Percentiles rank a stretch among this genome's conserved stretches.
These are phyloP conservation scores for Emydomyces testavorans DNA, from an alignment of 2,329 filamentous ascomycete species.

Conservation along the genomic window DNA sequence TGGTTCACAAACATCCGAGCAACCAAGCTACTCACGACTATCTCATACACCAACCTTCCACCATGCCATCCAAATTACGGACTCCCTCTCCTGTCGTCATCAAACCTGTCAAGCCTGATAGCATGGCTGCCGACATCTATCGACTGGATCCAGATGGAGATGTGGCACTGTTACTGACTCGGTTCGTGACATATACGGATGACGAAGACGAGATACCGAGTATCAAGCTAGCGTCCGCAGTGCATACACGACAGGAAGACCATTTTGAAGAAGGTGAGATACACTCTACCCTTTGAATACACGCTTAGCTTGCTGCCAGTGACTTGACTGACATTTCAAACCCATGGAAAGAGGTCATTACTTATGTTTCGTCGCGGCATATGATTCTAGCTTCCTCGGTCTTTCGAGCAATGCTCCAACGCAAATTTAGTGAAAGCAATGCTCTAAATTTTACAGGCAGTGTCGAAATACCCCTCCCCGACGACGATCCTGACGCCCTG, in stretches of 20 bases:
- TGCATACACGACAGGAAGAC: neutral
- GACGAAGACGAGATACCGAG: slow-evolving; percentile 2
- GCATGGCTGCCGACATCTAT: slow-evolving; percentile 9
- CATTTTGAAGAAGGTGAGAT: slow-evolving; percentile 16
- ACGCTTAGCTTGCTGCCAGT: neutral
- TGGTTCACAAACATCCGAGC: neutral
- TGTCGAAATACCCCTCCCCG: slow-evolving; percentile 20
- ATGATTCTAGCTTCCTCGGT: slow-evolving; percentile 17
- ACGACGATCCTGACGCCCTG: slow-evolving; percentile 24
- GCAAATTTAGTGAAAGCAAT: slow-evolving; percentile 16
- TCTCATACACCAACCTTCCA: neutral
- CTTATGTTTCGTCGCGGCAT: slow-evolving; percentile 17
- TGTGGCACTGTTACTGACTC: slow-evolving; percentile 14
- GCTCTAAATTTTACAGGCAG: slow-evolving; percentile 11
- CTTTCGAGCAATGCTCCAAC: slow-evolving; percentile 18
- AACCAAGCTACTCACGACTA: neutral
- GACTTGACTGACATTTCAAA: neutral
- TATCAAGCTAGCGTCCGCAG: neutral
- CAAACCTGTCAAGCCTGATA: slow-evolving; percentile 6
- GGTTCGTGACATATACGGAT: slow-evolving; percentile 13
- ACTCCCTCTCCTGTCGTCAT: slow-evolving; percentile 8
- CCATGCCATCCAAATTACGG: slow-evolving; percentile 14
- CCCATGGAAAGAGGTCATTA: slow-evolving; percentile 13
- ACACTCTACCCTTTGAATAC: neutral
- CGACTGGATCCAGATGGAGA: slow-evolving; percentile 17